Base-by-base conservation (phyloP, 495 filamentous ascomycete genomes). In the Penicillium maclennaniae region DNA sequence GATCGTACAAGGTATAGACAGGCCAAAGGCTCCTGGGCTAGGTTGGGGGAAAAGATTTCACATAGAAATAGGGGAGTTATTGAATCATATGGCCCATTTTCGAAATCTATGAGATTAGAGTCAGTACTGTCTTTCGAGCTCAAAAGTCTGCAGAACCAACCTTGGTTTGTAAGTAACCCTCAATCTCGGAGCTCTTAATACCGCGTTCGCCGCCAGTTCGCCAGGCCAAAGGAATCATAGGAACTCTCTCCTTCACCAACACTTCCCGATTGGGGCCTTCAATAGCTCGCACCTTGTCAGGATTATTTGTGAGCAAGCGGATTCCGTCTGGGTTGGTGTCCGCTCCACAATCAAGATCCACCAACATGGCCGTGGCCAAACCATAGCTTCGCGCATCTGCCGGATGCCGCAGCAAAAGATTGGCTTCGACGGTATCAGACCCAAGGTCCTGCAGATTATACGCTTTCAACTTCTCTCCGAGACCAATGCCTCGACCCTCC, bases 381-480 rank as follows among this genome's bases (percentile, higher is more conserved):
- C 95, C 93, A 67, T 98, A 98, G 56, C 87, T 92, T 28, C 93
- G 75, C 36, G 92, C 93, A 73, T 98, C 93, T 3, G 93, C 93
- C 0, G 93, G 93, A 69, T 98, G 93, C 43, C 93, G 79, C 17
- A 98, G 74, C 20, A 97, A 66, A 37, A 98, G 73, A 60, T 98
- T 98, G 16, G 93, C 93, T 68, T 98, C 92, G 3, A 97, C 93
- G 0, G 93, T 98, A 69, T 98, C 93, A 9, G 86, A 89, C 0
- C 93, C 93, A 14, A 98, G 74, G 69, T 98, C 93, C 62, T 98
- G 93, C 21, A 98, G 78, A 63, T 98, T 98, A 66, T 98, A 98
- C 12, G 93, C 93, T 73, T 98, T 97, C 15, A 98, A 77, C 70
- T 98, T 98, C 73, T 96, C 91, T 3, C 87, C 86, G 6, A 98